phyloP scores from a whole-genome alignment of 306 rosid species.

The Prunus fruticosa region DNA sequence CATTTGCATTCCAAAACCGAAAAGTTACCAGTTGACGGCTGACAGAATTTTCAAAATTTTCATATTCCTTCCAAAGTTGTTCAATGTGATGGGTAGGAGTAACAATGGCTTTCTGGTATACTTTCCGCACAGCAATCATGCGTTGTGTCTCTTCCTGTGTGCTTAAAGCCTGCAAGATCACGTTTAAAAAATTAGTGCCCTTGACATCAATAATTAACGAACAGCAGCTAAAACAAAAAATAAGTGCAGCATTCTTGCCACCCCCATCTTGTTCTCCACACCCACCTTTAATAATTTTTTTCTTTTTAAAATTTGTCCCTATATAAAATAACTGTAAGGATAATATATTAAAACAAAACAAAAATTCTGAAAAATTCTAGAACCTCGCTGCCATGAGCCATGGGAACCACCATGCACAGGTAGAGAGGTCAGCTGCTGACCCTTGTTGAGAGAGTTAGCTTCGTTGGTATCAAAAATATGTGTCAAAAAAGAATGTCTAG shows the following conservation, averaged over 20 bases:
- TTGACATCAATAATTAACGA: constrained; percentile 6
- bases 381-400: neutral
- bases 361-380: neutral
- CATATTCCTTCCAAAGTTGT: constrained; percentile 94
- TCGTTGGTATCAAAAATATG: neutral
- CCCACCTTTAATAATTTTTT: neutral
- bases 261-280: constrained; percentile 1
- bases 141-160: constrained; percentile 84
- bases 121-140: constrained; percentile 80
- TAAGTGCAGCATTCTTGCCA: neutral
- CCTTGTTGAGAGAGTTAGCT: neutral
- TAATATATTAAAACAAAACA: neutral
- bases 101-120: constrained; percentile 81
- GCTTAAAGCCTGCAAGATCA: constrained; percentile 46
- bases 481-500: neutral
- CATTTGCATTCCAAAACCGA: constrained; percentile 19
- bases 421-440: neutral
- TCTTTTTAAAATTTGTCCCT: neutral
- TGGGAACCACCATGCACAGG: neutral
- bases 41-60: constrained; percentile 89
- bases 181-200: constrained; percentile 9
- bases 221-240: constrained; percentile 4
- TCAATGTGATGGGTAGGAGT: constrained; percentile 95
- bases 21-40: constrained; percentile 85
- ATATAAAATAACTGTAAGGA: neutral